Conservation (phyloP, 2,329 filamentous ascomycete genomes). For the Lecanicillium sp. region DNA sequence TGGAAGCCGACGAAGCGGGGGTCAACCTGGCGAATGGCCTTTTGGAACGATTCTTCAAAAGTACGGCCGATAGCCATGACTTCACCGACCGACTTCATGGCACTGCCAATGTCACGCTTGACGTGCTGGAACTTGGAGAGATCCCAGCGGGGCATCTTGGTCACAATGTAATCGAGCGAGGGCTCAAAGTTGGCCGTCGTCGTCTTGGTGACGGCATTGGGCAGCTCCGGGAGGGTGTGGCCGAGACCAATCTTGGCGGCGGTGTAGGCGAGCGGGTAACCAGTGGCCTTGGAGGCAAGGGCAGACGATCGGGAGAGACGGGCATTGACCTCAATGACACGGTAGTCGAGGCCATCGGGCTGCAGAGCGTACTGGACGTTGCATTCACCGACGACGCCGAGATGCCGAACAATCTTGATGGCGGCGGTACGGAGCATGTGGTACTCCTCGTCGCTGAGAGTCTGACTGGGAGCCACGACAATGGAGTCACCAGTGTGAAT, state of each 20-base stretch:
- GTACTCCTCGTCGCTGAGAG: constrained; percentile 95
- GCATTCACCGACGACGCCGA: constrained; percentile 96
- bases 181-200: constrained; percentile 99
- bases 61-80: constrained; percentile 99
- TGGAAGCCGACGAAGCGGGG: constrained; percentile 89
- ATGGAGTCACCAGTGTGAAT: constrained; percentile 99
- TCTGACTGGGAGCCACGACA: constrained; percentile 94
- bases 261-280: constrained; percentile 94
- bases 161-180: constrained; percentile 94
- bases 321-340: constrained; percentile 98
- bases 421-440: constrained; percentile 97
- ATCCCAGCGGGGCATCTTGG: constrained; percentile 98
- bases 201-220: constrained; percentile 96
- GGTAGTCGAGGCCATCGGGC: constrained; percentile 93
- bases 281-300: constrained; percentile 94
- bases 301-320: constrained; percentile 96
- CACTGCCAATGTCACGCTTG: constrained; percentile 91
- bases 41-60: constrained; percentile 98
- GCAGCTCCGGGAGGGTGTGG: constrained; percentile 88
- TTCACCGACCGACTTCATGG: constrained; percentile 98
- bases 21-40: constrained; percentile 95
- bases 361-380: constrained; percentile 98
- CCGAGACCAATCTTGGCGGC: constrained; percentile 97
- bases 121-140: constrained; percentile 98
- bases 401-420: constrained; percentile 96